Evolutionary conservation across 371 early-diverging fungal species (phyloP), one percentile per base, ranked within the genome.

Genomic region (Thermomucor indicae-seudaticae): DNA sequence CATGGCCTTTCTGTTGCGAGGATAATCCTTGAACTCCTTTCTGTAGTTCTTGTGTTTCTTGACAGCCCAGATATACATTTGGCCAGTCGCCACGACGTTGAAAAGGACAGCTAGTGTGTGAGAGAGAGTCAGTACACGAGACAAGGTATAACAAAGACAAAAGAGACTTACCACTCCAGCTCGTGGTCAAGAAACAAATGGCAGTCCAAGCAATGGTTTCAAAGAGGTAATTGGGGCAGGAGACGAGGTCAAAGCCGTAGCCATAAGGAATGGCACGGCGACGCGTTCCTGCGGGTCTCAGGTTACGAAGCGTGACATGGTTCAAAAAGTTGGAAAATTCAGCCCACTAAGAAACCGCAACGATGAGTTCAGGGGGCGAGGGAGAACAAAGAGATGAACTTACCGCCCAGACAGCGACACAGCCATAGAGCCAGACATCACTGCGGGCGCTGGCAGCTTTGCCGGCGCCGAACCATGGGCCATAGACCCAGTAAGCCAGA

Each of bases 21-120:
- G 97, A 57, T 96, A 97, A 57, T 88, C 82, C 14, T 86, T 79
- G 73, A 97, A 97, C 57, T 97, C 97, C 56, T 89, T 90, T 48
- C 62, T 75, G 70, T 97, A 97, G 38, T 80, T 78, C 65, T 83
- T 84, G 79, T 96, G 96, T 79, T 97, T 97, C 81, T 96, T 95
- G 58, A 92, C 63, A 6, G 97, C 96, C 97, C 97, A 97, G n/a
- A 90, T 27, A 60, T 87, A 90, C 92, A 96, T 95, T 70, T 95
- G 95, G 34, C 70, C 90, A 22, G 86, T 80, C 20, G 91, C 90
- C 32, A 91, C 89, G 20, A 81, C 64, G 49, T 85, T 75, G 66
- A 97, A 97, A 42, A 93, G 55, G 59, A 81, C 79, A 7, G 90
- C 85, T 68, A 71, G 52, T 35, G 54, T 48, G 23, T 29, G 27